Evolutionary conservation across 2,329 filamentous ascomycete species (phyloP).

Genomic region (Aspergillus tubingensis): DNA sequence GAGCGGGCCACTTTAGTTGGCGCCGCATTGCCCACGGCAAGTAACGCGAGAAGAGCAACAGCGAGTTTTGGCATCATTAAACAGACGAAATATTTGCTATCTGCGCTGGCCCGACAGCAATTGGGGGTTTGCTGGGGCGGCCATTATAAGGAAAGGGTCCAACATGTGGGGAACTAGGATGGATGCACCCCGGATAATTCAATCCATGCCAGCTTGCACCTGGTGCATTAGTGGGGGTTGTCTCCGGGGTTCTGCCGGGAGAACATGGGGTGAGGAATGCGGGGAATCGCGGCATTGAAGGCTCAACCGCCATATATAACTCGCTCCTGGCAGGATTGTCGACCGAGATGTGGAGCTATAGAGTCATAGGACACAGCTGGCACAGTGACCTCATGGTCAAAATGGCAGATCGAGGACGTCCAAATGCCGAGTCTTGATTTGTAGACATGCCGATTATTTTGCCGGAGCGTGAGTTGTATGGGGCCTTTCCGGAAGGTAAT

Average conservation of each 20-base stretch:
- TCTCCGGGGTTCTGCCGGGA: neutral
- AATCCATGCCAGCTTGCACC: neutral
- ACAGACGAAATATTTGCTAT: neutral
- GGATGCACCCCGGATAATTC: neutral
- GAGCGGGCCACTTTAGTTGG: constrained; percentile 28
- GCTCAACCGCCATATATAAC: neutral
- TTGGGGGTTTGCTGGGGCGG: neutral
- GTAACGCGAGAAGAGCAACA: constrained; percentile 2
- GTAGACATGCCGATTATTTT: constrained; percentile 9
- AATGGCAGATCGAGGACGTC: neutral
- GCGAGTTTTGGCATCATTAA: constrained; percentile 3
- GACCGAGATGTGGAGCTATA: constrained; percentile 2
- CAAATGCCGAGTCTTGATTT: neutral
- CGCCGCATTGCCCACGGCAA: constrained; percentile 17
- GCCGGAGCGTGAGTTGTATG: neutral
- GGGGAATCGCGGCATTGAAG: neutral
- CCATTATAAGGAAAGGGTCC: constrained; percentile 3
- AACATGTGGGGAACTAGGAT: neutral
- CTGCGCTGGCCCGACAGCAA: neutral
- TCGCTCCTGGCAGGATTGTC: neutral
- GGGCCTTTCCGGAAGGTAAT: neutral
- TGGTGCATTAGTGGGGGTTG: neutral
- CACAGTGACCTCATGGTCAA: neutral
- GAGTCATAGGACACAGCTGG: neutral
- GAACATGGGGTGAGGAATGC: neutral